phyloP scores from a whole-genome alignment of 441 rosid species.

The Populus trichocarpa region DNA sequence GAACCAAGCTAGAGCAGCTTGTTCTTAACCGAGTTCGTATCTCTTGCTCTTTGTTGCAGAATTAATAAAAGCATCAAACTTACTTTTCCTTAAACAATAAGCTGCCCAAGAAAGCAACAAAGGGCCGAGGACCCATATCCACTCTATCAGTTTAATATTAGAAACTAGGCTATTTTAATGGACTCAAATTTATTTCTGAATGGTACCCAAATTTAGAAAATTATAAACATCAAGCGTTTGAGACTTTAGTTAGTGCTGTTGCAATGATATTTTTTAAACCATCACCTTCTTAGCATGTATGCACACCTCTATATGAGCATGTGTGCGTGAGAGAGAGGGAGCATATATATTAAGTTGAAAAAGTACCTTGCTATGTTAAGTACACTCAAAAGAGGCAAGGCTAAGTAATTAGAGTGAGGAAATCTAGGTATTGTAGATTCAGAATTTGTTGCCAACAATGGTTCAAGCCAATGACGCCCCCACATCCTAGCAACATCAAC shows the following conservation, averaged over 20 bases:
- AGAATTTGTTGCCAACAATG: conserved; percentile 66
- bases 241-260: background rate
- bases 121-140: background rate
- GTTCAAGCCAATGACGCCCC: conserved; percentile 99
- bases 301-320: background rate
- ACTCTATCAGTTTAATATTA: background rate
- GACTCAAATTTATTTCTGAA: background rate
- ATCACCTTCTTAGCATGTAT: background rate
- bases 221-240: background rate
- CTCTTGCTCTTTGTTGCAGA: background rate
- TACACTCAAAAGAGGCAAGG: conserved; percentile 82
- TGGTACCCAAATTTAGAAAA: background rate
- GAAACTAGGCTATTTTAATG: background rate
- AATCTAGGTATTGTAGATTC: conserved; percentile 61
- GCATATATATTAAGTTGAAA: background rate
- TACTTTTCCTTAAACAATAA: background rate
- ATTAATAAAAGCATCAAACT: background rate
- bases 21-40: background rate
- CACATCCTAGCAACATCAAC: conserved; percentile 97
- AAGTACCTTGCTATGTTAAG: conserved; percentile 92
- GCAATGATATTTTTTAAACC: background rate
- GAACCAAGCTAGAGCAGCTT: background rate
- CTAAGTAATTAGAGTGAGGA: conserved; percentile 74
- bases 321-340: background rate
- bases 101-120: background rate